phyloP scores from a whole-genome alignment of 768 basidiomycete genomes.

The Leccinum olivaceopallidum region DNA sequence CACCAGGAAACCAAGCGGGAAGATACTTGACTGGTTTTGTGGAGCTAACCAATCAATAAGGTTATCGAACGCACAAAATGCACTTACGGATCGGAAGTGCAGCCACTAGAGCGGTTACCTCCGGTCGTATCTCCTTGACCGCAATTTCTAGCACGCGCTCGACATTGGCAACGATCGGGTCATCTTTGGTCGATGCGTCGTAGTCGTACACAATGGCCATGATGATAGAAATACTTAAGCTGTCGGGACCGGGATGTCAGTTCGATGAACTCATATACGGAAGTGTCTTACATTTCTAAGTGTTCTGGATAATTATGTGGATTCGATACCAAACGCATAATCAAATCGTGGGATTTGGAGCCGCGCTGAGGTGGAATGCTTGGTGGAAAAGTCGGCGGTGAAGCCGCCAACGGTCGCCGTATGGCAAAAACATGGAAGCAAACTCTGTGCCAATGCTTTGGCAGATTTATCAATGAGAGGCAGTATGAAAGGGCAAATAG shows the following conservation, averaged over 20 bases:
- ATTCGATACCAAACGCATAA: conserved; percentile 15
- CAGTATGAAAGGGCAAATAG: not conserved
- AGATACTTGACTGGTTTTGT: conserved; percentile 16
- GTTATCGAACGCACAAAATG: not conserved
- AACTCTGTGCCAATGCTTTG: conserved; percentile 26
- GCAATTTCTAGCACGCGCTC: conserved; percentile 11
- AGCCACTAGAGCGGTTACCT: conserved; percentile 16
- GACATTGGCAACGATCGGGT: conserved; percentile 22
- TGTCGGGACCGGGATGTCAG: conserved; percentile 7
- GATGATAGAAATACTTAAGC: conserved; percentile 22
- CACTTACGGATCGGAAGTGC: conserved; percentile 22
- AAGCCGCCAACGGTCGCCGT: not conserved
- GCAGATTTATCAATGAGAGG: conserved; percentile 7
- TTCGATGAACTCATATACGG: not conserved
- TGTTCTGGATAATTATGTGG: conserved; percentile 28
- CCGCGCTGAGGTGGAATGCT: conserved; percentile 4
- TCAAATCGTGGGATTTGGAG: conserved; percentile 28
- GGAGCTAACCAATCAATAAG: not conserved
- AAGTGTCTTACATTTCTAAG: conserved; percentile 18
- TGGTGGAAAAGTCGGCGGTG: not conserved
- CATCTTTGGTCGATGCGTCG: conserved; percentile 13
- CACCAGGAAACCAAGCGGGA: conserved; percentile 29
- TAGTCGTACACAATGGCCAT: conserved; percentile 30
- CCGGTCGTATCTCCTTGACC: conserved; percentile 18
- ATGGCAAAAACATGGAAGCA: not conserved